Evolutionary conservation across 2,329 filamentous ascomycete species (phyloP), one percentile per base, ranked within the genome.

Genomic region (Trichoderma semiorbis): DNA sequence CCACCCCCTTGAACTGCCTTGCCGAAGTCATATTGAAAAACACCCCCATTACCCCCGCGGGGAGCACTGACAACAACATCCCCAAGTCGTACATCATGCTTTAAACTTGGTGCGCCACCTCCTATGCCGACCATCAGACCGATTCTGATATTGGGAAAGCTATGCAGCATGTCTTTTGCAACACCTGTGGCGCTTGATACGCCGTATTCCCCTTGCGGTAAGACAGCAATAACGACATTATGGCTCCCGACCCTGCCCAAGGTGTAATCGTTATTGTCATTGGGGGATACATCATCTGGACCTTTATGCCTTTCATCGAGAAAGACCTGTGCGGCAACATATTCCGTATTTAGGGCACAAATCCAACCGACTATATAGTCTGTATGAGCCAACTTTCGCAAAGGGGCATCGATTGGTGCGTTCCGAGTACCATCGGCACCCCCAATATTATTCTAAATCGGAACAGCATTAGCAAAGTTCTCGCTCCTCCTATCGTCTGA

Each of bases 321-420:
- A n/a, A 36, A 66, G 10, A 66, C 39, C 16, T 66, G 63, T 79
- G 65, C 83, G 6, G 83, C 83, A 65, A 80, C 77, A 57, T 76
- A 78, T 66, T 85, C 83, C 0, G 74, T 77, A 0, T 5, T 26
- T 0, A 85, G 72, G 12, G 83, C 82, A 64, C 81, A 85, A 6
- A 85, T 83, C 83, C 83, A 85, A 21, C 82, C 83, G 3, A 85
- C 77, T 0, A 78, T 82, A 63, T 84, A 85, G 39, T 68, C 63
- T 10, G 28, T 21, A 36, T 30, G 21, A 18, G 30, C 14, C 21
- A 36, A 24, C 26, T n/a, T 66, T 66, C 21, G 43, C n/a, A 34
- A 0, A 30, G 18, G 11, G 4, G 39, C 10, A 3, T 12, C 8
- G 12, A 12, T 10, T 1, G 7, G 5, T 32, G 61, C 5, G 18